A percentile compares a stretch with the other conserved stretches of the same genome.
These are phyloP conservation scores for Acanthamoeba rhysodes DNA, from an alignment of 208 protist species.

Conservation along the genomic window DNA sequence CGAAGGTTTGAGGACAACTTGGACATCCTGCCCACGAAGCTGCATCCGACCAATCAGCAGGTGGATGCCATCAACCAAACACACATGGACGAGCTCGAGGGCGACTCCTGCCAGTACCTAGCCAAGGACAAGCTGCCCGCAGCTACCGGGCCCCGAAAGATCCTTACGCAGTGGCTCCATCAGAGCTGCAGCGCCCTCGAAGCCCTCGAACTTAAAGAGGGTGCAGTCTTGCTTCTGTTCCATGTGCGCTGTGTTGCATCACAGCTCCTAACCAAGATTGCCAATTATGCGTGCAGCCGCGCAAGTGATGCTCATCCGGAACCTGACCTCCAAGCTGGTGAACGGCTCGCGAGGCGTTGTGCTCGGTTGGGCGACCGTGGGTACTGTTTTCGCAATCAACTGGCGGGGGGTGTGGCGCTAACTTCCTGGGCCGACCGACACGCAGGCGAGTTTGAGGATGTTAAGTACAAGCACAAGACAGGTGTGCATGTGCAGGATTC, in stretches of 20 bases:
- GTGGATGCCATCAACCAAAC: neutral
- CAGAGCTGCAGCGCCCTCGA: constrained; percentile 2
- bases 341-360: constrained; percentile 85
- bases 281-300: constrained; percentile 81
- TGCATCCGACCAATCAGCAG: neutral
- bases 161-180: neutral
- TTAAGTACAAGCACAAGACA: neutral
- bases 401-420: neutral
- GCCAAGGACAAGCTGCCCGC: neutral
- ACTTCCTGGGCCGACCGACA: neutral
- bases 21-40: neutral
- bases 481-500: constrained; percentile 7
- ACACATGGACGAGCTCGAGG: neutral
- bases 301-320: constrained; percentile 87
- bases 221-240: neutral
- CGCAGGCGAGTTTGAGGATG: neutral
- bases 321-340: constrained; percentile 78
- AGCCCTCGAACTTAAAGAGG: neutral
- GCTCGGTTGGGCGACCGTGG: constrained; percentile 39
- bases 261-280: neutral
- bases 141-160: neutral
- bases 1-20: neutral
- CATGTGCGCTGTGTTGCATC: neutral
- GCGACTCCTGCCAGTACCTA: neutral
- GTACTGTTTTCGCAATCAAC: neutral